Base-by-base conservation (phyloP, 2,329 filamentous ascomycete genomes). In the Cytospora leucostoma region DNA sequence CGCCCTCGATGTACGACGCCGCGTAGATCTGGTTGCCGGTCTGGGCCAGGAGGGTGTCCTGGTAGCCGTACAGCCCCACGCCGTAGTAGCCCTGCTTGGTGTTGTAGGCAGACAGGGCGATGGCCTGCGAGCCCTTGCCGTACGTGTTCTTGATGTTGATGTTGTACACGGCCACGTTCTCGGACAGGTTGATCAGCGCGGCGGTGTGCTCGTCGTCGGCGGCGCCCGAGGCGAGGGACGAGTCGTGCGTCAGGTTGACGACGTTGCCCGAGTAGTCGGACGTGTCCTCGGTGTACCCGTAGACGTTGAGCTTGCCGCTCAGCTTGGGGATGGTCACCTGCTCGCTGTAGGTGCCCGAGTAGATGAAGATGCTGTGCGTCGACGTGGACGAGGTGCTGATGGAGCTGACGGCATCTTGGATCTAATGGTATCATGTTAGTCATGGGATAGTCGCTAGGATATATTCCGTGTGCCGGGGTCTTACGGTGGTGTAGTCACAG, bases 21-120 rank as follows among this genome's bases (percentile, higher is more conserved):
- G 78, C 80, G 68, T 84, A 87, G 53, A 86, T 70, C 65, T 86
- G 83, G 21, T 77, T 75, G 21, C 84, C 84, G 6, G 71, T 76
- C 56, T 83, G 70, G n/a, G 79, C 76, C 4, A 82, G 74, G 55
- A 84, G 68, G 1, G 84, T 87, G 70, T 87, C 84, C 72, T 87
- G 84, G 72, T 77, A 86, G n/a, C 84, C 82, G 53, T 66, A 61
- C 69, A 86, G 78, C 58, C 79, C 75, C 65, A 81, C 82, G 49
- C 76, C 84, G 67, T 87, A 87, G 75, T 84, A 87, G 52, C 81
- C 83, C 73, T 85, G 82, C 58, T 80, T 74, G 61, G 73, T 76
- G 34, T 74, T 79, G 40, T 80, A 76, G 6, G 84, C 82, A 38
- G 79, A 80, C 19, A 87, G 64, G 3, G 84, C 84, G 55, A 86